phyloP scores from a whole-genome alignment of 2,329 filamentous ascomycete genomes.

The Aspergillus thermomutatus region DNA sequence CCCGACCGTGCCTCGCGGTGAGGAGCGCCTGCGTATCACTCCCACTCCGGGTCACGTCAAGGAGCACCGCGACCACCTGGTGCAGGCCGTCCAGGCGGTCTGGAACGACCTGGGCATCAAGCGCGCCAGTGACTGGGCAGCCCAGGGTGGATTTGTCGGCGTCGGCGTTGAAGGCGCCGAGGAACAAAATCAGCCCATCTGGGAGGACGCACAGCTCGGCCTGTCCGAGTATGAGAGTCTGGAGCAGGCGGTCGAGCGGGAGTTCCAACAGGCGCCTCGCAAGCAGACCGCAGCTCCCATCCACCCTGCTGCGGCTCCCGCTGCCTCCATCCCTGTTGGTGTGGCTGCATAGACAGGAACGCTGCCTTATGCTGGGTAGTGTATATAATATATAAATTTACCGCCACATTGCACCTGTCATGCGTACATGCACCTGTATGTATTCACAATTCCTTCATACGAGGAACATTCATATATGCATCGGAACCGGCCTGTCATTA shows the following conservation, averaged over 20 bases:
- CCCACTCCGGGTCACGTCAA: constrained; percentile 89
- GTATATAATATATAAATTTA: neutral
- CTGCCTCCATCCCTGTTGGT: constrained; percentile 22
- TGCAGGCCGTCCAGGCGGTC: constrained; percentile 78
- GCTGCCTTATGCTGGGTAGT: constrained; percentile 2
- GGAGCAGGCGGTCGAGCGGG: constrained; percentile 53
- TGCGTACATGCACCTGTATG: neutral
- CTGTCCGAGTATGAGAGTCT: constrained; percentile 58
- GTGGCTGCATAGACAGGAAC: constrained; percentile 25
- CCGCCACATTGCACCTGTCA: neutral
- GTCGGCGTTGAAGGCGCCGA: constrained; percentile 70
- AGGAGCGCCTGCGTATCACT: constrained; percentile 93
- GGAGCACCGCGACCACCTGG: constrained; percentile 80
- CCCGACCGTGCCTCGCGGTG: constrained; percentile 94
- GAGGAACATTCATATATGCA: neutral
- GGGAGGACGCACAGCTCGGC: constrained; percentile 85
- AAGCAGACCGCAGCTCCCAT: constrained; percentile 24
- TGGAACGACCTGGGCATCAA: constrained; percentile 88
- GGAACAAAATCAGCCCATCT: constrained; percentile 68
- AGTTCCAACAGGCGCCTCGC: constrained; percentile 23
- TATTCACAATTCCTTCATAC: neutral
- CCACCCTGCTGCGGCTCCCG: constrained; percentile 17
- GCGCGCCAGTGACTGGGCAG: constrained; percentile 88
- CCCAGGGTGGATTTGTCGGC: constrained; percentile 88
- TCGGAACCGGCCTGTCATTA: constrained; percentile 13